Evolutionary conservation across 768 basidiomycete genomes (phyloP), one percentile per base, ranked within the genome.

Genomic region (Floccularia luteovirens): DNA sequence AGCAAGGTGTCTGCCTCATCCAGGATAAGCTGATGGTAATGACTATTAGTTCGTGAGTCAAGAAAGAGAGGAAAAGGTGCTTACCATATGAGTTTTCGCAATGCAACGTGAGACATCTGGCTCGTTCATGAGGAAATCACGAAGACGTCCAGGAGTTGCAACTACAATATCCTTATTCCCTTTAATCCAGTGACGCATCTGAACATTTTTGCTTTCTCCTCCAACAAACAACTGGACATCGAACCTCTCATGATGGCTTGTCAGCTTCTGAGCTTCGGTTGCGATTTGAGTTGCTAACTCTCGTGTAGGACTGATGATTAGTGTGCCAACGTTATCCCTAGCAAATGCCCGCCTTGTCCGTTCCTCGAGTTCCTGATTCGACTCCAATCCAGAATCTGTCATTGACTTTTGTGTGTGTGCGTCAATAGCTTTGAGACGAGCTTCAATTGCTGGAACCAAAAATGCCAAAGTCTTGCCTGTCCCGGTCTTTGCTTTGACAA

Each of bases 1-100:
- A 97, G 68, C 10, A 94, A 69, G 0, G 84, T 88, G 53, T 98
- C 92, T 8, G 90, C 89, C 57, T 96, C 90, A 53, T 98, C 96
- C 42, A 98, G 67, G 43, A 98, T 72, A 38, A 98, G 72, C 87
- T 90, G 46, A n/a, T 8, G 36, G 25, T 4, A 13, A 7, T n/a
- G 25, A 36, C 44, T 30, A 38, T 45, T 10, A 14, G 23, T 22
- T 2, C 16, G 38, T 30, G 42, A n/a, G 43, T 48, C 22, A 45
- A 41, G n/a, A 19, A 17, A 32, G 25, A 44, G 24, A 16, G 25
- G 42, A 24, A 14, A 22, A 20, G n/a, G n/a, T n/a, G 64, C 80
- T 31, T 48, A 86, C 86, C 48, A 78, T 64, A 49, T 79, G 68
- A 2, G 82, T 72, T 13, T 69, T 62, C 16, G 59, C 55, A 17